Conservation (phyloP, 768 basidiomycete species). For the Phanerodontia chrysosporium region DNA sequence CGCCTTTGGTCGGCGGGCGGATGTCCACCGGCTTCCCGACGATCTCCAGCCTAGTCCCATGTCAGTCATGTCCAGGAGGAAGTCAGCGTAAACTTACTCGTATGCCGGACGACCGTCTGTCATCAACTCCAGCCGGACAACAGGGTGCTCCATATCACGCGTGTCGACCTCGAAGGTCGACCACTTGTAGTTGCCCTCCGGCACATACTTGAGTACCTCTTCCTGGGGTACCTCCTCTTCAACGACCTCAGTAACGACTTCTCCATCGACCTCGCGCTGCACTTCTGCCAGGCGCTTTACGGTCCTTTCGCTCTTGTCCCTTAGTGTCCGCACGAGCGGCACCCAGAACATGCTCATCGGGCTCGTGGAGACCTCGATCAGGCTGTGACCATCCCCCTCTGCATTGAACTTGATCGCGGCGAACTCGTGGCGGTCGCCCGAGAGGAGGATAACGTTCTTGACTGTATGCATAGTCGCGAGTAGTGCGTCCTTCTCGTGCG, state of each 20-base stretch:
- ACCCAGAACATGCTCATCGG: conserved; percentile 70
- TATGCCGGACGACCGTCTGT: conserved; percentile 56
- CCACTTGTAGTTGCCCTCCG: conserved; percentile 68
- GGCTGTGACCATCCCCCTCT: conserved; percentile 32
- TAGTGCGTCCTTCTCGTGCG: conserved; percentile 53
- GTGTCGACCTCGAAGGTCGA: conserved; percentile 71
- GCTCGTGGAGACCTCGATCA: conserved; percentile 64
- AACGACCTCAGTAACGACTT: conserved; percentile 17
- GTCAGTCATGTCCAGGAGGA: neutral
- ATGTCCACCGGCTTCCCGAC: conserved; percentile 44
- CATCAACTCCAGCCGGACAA: conserved; percentile 50
- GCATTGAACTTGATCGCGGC: conserved; percentile 61
- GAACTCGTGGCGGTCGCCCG: conserved; percentile 79
- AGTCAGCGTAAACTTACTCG: conserved; percentile 33
- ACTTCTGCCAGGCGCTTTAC: conserved; percentile 33
- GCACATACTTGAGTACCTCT: conserved; percentile 53
- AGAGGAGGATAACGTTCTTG: conserved; percentile 66
- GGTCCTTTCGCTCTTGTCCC: conserved; percentile 37
- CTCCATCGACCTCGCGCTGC: conserved; percentile 20
- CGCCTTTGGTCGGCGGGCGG: conserved; percentile 33
- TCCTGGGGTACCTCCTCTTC: conserved; percentile 50
- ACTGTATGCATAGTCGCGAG: conserved; percentile 57
- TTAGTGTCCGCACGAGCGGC: conserved; percentile 54
- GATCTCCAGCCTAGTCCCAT: conserved; percentile 38
- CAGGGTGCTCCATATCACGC: conserved; percentile 44